Evolutionary conservation across 306 rosid species (phyloP), one percentile per base, ranked within the genome.

Genomic region (Cucurbita ficifolia): DNA sequence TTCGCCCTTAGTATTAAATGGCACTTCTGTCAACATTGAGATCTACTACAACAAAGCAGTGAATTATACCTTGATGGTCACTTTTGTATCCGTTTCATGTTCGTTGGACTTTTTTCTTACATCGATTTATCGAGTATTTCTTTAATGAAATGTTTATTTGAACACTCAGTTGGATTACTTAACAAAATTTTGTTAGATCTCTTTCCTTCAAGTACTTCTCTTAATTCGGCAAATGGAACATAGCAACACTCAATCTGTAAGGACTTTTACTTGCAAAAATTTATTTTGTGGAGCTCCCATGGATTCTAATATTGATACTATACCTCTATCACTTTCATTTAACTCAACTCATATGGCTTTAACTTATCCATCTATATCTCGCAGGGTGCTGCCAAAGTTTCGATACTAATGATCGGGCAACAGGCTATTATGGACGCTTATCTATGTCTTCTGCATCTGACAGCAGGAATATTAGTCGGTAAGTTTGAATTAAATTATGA

Each of bases 371-470:
- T 39, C 29, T 33, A 29, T 74, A 43, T 76, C 73, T 87, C 70
- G 82, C 78, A 94, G 99, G 99, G 99, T 57, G 97, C 99, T 42
- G 95, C 99, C 75, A 94, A 94, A 87, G 97, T 94, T 80, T 91
- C 99, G 6, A 87, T 94, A 83, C 68, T 91, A 78, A 91, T 84
- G 91, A 89, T 94, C 74, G 99, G 99, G 73, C 99, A 94, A 74
- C 99, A 94, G 81, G 99, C 96, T 62, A 94, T 94, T 84, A 90
- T 94, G 87, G 99, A 94, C 81, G 96, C 99, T 72, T 94, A 94
- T 84, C 96, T 94, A 75, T 94, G 99, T 86, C 96, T 94, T 73
- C 80, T 89, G 57, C 99, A 94, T 82, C 84, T 94, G 75, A 94
- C 99, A 33, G 99, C 99, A 10, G 99, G 99, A 76, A 94, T 94